Conservation (phyloP, 2,329 filamentous ascomycete genomes). For the Fusarium sarcochroum region DNA sequence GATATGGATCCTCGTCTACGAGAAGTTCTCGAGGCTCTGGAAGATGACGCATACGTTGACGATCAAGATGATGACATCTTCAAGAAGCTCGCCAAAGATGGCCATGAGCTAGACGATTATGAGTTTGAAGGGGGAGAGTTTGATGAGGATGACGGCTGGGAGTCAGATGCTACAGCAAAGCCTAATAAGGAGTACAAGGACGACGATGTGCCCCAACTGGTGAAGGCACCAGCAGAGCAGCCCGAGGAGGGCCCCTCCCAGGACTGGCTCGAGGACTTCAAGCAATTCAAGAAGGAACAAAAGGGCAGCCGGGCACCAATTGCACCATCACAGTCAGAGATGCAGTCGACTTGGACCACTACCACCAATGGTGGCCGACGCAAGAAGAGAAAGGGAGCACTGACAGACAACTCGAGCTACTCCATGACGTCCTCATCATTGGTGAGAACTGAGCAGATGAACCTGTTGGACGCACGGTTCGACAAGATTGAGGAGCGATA, state of each 20-base stretch:
- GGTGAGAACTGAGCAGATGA: conserved; percentile 88
- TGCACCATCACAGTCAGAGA: conserved; percentile 69
- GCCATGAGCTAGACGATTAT: conserved; percentile 79
- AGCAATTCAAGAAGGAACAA: conserved; percentile 91
- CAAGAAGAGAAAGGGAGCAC: conserved; percentile 96
- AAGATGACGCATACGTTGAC: conserved; percentile 95
- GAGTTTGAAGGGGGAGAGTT: conserved; percentile 81
- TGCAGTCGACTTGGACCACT: conserved; percentile 80
- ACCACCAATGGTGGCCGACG: conserved; percentile 83
- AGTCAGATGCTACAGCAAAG: conserved; percentile 92
- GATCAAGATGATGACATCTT: conserved; percentile 92
- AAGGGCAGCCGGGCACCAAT: conserved; percentile 60
- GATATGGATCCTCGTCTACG: conserved; percentile 96
- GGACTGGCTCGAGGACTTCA: conserved; percentile 93
- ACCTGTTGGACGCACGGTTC: conserved; percentile 89
- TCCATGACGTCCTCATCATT: conserved; percentile 93
- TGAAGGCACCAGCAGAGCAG: conserved; percentile 60
- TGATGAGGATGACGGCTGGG: conserved; percentile 86
- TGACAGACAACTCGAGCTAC: conserved; percentile 89
- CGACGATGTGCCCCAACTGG: conserved; percentile 63
- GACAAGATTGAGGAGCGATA: conserved; percentile 90
- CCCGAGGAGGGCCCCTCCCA: conserved; percentile 76
- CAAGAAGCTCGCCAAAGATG: conserved; percentile 76
- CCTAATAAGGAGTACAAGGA: conserved; percentile 71
- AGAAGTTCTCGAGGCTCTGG: conserved; percentile 92